Base-by-base conservation (phyloP, 768 basidiomycete species). In the Hericium rajendrae region DNA sequence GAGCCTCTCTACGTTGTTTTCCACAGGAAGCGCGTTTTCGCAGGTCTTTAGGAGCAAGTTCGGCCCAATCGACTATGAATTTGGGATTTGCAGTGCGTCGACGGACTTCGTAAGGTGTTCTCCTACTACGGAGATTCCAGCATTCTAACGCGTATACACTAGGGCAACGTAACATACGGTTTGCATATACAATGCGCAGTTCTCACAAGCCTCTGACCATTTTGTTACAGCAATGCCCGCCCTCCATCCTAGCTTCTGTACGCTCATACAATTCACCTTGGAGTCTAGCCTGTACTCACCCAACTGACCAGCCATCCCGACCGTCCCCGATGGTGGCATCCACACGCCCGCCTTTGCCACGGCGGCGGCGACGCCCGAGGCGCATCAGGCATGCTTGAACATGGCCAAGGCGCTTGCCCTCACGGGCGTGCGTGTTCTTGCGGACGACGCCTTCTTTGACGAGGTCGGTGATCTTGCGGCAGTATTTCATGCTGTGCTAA, bases 101-200 rank as follows among this genome's bases (percentile, higher is more conserved):
- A 91, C 90, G 2, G 90, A 91, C 67, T 91, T 92, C 61, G 90
- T 90, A 63, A 73, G 86, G 72, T 6, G 15, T 22, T 8, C 50
- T 38, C 40, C 28, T 39, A 40, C 52, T 32, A 32, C 6, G 9
- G 6, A 32, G 1, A 10, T 10, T 32, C 6, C 32, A 32, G 1
- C 2, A 32, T 32, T 6, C 32, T 32, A 10, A 32, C 32, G 9
- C 32, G 51, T 11, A 53, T 50, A 12, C 48, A 4, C 20, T 53
- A 88, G 86, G 86, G 86, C 24, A 88, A 90, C 65, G 74, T 91
- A 24, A 84, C 83, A 4, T 88, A 91, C 61, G 80, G 88, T 88
- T 66, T 51, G 69, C 8, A 2, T 5, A 26, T 26, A 26, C 26
- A 26, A 26, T 4, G 3, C 26, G 26, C 26, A 26, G 4, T 26